Base-by-base conservation (phyloP, 2,329 filamentous ascomycete species). In the Leptographium procerum region DNA sequence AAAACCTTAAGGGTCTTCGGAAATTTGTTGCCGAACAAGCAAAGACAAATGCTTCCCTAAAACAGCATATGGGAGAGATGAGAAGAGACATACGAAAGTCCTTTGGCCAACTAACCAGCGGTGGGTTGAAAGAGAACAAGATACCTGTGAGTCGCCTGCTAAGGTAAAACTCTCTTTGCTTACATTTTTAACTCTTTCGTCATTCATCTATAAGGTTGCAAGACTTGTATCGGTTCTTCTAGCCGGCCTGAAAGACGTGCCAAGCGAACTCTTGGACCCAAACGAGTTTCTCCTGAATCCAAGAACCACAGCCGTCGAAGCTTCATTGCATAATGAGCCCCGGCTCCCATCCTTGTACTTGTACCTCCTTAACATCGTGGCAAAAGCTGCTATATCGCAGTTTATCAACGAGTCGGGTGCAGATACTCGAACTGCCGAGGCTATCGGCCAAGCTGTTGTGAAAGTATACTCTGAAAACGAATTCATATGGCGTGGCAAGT, bases 321-420 rank as follows among this genome's bases (percentile, higher is more conserved):
- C 72, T 14, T 73, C 72, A 16, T n/a, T 63, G 16, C 66, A 73
- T 61, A 79, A 79, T 62, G 75, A 75, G 16, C 61, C 66, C 53
- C 69, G 76, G 40, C 73, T 83, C 8, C 81, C 85, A 0, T 80
- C 78, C 0, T 69, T 87, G 8, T 79, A 87, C 58, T 69, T 91
- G n/a, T 92, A 89, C 67, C 77, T 88, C 3, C 75, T 91, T 59
- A 89, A 88, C 63, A 80, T 85, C 51, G 82, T 91, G 60, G 73
- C 84, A 61, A 92, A 92, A 69, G 75, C 76, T 4, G 73, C 88
- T 51, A 77, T 91, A 58, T 76, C 78, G 11, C 86, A 89, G 63
- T 83, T 85, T 64, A 75, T 84, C 62, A 77, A 75, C 60, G 84
- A 88, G 69, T 83, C 81, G 26, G 77, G 77, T 2, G 76, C 81